Percentiles rank a stretch among this genome's conserved stretches.
Conservation (phyloP, 345 rosid species). For the Populus pruinosa region DNA sequence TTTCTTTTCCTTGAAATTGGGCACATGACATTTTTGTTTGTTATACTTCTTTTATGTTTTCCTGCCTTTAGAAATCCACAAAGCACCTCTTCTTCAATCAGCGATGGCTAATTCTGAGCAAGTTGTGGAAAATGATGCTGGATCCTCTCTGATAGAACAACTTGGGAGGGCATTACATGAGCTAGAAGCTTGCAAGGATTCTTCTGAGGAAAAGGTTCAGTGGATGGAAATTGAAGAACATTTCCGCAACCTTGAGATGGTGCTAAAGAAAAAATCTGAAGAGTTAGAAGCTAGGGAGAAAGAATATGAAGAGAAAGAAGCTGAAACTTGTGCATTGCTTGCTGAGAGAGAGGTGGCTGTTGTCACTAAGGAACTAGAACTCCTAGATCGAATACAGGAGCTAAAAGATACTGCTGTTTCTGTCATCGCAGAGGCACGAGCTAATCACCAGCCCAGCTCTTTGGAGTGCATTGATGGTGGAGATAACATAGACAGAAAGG, state of each 20-base stretch:
- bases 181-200: slow-evolving; percentile 36
- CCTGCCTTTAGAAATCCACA: slow-evolving; percentile 11
- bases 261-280: slow-evolving; percentile 35
- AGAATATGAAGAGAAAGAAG: slow-evolving; percentile 43
- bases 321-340: slow-evolving; percentile 31
- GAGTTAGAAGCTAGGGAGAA: slow-evolving; percentile 51
- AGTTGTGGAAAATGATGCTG: slow-evolving; percentile 20
- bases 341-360: slow-evolving; percentile 45
- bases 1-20: background rate
- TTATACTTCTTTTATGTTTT: slow-evolving; percentile 1
- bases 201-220: slow-evolving; percentile 30
- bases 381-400: slow-evolving; percentile 55
- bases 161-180: slow-evolving; percentile 39
- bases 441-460: slow-evolving; percentile 26
- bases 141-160: slow-evolving; percentile 39
- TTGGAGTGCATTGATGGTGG: slow-evolving; percentile 29
- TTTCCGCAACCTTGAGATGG: slow-evolving; percentile 37
- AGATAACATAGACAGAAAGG: slow-evolving; percentile 42
- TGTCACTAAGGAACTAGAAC: slow-evolving; percentile 48
- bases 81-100: slow-evolving; percentile 4
- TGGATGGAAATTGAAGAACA: slow-evolving; percentile 55
- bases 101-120: slow-evolving; percentile 28
- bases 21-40: background rate
- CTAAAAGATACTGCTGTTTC: slow-evolving; percentile 59
- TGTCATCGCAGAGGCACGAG: slow-evolving; percentile 40